Conservation (phyloP, 352 stramenopile species). For the Globisporangium polare region DNA sequence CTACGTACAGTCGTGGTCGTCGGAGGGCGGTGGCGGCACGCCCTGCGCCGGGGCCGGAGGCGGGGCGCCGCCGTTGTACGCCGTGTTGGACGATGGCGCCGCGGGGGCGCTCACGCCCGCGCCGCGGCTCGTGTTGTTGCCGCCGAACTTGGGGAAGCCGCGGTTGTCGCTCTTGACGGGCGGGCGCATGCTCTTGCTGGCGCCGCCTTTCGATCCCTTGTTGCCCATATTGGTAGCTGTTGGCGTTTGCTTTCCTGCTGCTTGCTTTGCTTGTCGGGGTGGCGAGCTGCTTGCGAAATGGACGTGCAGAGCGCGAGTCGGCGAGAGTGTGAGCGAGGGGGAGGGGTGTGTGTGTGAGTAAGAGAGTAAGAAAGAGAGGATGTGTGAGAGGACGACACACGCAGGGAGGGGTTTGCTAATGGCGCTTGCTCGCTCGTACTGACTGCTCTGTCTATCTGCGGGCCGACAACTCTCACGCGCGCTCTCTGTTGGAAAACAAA, state of each 20-base stretch:
- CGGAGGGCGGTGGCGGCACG: conserved; percentile 7
- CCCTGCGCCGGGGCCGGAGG: conserved; percentile 16
- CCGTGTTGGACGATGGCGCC: conserved; percentile 41
- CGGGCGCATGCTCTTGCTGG: conserved; percentile 53
- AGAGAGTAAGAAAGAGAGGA: conserved; percentile 19
- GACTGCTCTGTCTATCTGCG: conserved; percentile 5
- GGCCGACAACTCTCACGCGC: background rate
- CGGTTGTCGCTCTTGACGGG: conserved; percentile 84
- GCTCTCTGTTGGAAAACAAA: background rate
- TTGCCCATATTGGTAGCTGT: conserved; percentile 71
- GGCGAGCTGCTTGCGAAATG: conserved; percentile 11
- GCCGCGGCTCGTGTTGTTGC: conserved; percentile 44
- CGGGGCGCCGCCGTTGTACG: conserved; percentile 8
- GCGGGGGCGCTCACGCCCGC: conserved; percentile 68
- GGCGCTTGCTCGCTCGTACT: background rate
- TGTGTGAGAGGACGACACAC: conserved; percentile 4
- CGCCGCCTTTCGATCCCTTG: conserved; percentile 78
- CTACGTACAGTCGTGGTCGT: conserved; percentile 66
- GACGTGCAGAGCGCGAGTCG: background rate
- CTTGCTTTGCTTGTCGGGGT: background rate
- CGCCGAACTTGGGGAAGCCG: conserved; percentile 66
- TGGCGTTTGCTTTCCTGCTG: background rate
- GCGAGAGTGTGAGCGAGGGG: background rate
- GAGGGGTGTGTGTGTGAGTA: conserved; percentile 1
- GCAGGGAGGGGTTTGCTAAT: background rate